phyloP scores from a whole-genome alignment of 2,329 filamentous ascomycete species.

The Hysterium pulicare region DNA sequence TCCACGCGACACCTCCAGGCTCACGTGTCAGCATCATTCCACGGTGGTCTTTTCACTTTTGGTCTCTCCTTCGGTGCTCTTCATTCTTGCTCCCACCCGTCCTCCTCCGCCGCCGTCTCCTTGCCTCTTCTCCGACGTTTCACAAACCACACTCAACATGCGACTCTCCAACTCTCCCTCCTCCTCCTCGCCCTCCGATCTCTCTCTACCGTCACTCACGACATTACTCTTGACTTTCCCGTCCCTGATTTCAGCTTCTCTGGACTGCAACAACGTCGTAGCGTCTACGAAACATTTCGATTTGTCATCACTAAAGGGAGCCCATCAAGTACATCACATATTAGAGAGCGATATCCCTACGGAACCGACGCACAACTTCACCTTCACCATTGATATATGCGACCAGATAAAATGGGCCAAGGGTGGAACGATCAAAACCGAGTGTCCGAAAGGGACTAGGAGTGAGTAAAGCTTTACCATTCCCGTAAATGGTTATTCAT shows the following conservation, averaged over 20 bases:
- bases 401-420: constrained; percentile 60
- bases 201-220: constrained; percentile 22
- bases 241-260: constrained; percentile 38
- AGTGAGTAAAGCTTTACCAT: constrained; percentile 41
- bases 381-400: constrained; percentile 80
- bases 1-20: not conserved
- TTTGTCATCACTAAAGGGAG: constrained; percentile 61
- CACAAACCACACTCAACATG: not conserved
- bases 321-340: constrained; percentile 63
- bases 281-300: constrained; percentile 62
- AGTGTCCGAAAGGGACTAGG: constrained; percentile 68
- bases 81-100: too few relatives aligned
- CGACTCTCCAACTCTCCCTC: not conserved
- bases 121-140: not conserved
- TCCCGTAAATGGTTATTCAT: not conserved
- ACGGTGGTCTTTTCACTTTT: not conserved
- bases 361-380: constrained; percentile 64
- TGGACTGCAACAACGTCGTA: constrained; percentile 62
- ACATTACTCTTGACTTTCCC: constrained; percentile 23
- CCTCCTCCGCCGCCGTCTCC: not conserved
- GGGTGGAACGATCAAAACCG: constrained; percentile 52
- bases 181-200: constrained; percentile 4
- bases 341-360: constrained; percentile 42
- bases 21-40: not conserved
- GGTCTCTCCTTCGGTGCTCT: too few relatives aligned